These are phyloP conservation scores for Tulasnella sp. DNA, from an alignment of 768 basidiomycete genomes.

Conservation along the genomic window DNA sequence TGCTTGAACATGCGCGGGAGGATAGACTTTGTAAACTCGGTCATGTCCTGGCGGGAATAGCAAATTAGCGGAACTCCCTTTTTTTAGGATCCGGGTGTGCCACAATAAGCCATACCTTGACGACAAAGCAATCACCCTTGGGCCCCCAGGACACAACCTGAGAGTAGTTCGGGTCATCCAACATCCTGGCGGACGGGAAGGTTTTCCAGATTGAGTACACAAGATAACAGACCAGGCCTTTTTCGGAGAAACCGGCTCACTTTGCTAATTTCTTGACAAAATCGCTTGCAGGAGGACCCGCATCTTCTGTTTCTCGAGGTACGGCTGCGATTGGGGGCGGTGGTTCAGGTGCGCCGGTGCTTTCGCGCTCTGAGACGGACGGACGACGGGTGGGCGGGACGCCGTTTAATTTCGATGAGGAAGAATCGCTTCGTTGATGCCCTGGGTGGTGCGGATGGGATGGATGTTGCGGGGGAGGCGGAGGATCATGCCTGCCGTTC, in stretches of 20 bases:
- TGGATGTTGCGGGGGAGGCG: slow-evolving; percentile 25
- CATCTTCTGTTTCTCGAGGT: slow-evolving; percentile 52
- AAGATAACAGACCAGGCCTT: slow-evolving; percentile 11
- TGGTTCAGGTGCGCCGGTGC: slow-evolving; percentile 1
- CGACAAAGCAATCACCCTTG: slow-evolving; percentile 82
- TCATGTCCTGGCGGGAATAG: slow-evolving; percentile 62
- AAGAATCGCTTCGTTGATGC: slow-evolving; percentile 24
- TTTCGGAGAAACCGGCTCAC: slow-evolving; percentile 44
- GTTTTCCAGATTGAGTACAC: slow-evolving; percentile 11
- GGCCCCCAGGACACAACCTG: slow-evolving; percentile 81
- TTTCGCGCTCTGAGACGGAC: slow-evolving; percentile 20
- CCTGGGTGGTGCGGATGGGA: background rate
- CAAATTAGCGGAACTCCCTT: background rate
- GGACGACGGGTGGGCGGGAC: slow-evolving; percentile 22
- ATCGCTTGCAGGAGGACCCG: slow-evolving; percentile 83
- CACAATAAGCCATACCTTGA: slow-evolving; percentile 51
- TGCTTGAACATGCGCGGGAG: slow-evolving; percentile 93
- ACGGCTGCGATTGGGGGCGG: slow-evolving; percentile 19
- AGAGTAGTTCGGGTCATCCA: slow-evolving; percentile 70
- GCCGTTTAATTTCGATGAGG: slow-evolving; percentile 30
- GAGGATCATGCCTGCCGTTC: slow-evolving; percentile 29
- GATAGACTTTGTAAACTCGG: slow-evolving; percentile 86
- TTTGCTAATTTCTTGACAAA: slow-evolving; percentile 95
- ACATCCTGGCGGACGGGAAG: slow-evolving; percentile 57
- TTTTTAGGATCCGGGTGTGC: background rate